Evolutionary conservation across 768 basidiomycete species (phyloP).

Genomic region (Suillus cothurnatus): DNA sequence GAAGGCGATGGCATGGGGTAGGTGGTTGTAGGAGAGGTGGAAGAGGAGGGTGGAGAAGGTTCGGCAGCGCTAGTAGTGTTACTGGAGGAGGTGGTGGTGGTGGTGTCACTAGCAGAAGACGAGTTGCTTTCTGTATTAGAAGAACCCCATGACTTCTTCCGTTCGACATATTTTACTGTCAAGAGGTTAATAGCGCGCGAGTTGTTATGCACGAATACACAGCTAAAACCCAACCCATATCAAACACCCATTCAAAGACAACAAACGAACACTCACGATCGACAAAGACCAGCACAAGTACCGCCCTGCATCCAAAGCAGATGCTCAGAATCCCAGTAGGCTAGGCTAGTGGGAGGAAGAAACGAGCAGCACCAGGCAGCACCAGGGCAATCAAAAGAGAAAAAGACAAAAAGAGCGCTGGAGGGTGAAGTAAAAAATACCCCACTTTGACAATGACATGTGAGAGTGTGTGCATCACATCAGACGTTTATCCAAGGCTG

Average conservation of each 20-base stretch:
- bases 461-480: slow-evolving; percentile 3
- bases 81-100: too few relatives aligned
- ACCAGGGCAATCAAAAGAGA: not conserved
- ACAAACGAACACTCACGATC: not conserved
- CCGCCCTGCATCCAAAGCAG: not conserved
- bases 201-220: not conserved
- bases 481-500: not conserved
- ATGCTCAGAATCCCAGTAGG: not conserved
- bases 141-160: too few relatives aligned
- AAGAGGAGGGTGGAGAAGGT: too few relatives aligned
- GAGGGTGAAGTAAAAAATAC: not conserved
- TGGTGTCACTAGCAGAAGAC: too few relatives aligned
- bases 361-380: not conserved
- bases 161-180: not conserved
- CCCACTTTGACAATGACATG: slow-evolving; percentile 1
- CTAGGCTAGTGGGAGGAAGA: not conserved
- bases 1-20: too few relatives aligned
- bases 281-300: not conserved
- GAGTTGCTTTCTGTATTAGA: too few relatives aligned
- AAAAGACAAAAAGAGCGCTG: not conserved
- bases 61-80: too few relatives aligned
- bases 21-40: too few relatives aligned
- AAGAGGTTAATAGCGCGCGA: not conserved
- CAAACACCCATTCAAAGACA: not conserved
- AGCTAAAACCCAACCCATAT: not conserved